Percentiles rank a stretch among this genome's conserved stretches.
Conservation (phyloP, 2,329 filamentous ascomycete species). For the Ophiostoma australiae region DNA sequence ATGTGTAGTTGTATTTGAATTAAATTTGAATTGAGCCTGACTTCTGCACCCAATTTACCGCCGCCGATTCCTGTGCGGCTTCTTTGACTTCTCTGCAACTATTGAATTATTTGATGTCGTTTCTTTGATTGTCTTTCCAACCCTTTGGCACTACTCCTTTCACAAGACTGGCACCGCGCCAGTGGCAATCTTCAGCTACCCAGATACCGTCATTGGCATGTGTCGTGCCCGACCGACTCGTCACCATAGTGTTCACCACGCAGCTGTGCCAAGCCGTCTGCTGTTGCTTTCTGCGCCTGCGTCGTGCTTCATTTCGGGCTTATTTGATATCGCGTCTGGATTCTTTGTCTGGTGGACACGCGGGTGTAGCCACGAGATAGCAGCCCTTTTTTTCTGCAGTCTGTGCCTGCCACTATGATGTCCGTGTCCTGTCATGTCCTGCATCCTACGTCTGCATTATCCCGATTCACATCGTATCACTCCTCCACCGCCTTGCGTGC, state of each 20-base stretch:
- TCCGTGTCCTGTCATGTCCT: background rate
- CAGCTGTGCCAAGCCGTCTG: background rate
- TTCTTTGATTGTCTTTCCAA: background rate
- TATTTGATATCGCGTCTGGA: background rate
- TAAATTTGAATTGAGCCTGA: too few relatives aligned
- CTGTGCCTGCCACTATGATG: background rate
- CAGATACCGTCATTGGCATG: background rate
- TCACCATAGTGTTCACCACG: background rate
- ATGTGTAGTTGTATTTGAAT: background rate
- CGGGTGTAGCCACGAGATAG: background rate
- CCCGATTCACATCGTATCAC: background rate
- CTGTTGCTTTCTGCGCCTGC: background rate
- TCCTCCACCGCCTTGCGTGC: background rate
- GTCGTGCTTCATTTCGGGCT: background rate
- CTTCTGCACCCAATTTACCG: too few relatives aligned
- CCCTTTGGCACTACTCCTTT: background rate
- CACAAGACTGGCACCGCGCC: background rate
- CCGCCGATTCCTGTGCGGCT: background rate
- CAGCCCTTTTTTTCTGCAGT: background rate
- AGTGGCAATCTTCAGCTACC: background rate
- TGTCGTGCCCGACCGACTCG: background rate
- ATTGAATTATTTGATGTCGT: background rate
- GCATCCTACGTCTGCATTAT: background rate
- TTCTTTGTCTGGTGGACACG: conserved; percentile 4
- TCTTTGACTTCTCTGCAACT: background rate